Conservation (phyloP, 2,329 filamentous ascomycete species). For the Bipolaris oryzae region DNA sequence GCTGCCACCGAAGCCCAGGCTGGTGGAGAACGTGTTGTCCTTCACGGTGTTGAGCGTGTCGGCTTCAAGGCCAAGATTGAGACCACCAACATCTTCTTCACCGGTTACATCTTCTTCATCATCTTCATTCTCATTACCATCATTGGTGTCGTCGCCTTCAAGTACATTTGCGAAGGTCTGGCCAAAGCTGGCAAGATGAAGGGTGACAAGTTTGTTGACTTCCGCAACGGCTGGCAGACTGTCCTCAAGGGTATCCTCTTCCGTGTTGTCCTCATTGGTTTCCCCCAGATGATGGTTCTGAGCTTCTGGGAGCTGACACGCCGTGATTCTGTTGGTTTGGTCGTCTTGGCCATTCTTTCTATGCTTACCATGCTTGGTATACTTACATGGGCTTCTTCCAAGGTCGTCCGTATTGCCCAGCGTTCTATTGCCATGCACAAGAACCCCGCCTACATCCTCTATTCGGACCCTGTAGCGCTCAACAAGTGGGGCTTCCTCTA, state of each 20-base stretch:
- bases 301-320: constrained; percentile 93
- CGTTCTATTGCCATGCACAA: constrained; percentile 90
- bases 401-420: constrained; percentile 87
- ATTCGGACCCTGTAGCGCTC: constrained; percentile 89
- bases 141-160: constrained; percentile 76
- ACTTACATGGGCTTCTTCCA: constrained; percentile 83
- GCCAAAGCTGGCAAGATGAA: constrained; percentile 79
- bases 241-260: constrained; percentile 94
- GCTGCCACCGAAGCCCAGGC: constrained; percentile 44
- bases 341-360: constrained; percentile 88
- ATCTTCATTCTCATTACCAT: constrained; percentile 79
- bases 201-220: constrained; percentile 85
- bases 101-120: constrained; percentile 86
- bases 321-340: constrained; percentile 81
- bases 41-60: constrained; percentile 86
- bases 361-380: constrained; percentile 79
- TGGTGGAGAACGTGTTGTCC: constrained; percentile 52
- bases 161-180: constrained; percentile 77
- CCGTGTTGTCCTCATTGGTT: constrained; percentile 86
- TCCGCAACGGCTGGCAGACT: constrained; percentile 92
- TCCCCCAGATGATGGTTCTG: constrained; percentile 86
- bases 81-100: constrained; percentile 90
- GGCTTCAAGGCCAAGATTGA: constrained; percentile 87
- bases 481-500: constrained; percentile 99
- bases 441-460: constrained; percentile 95